phyloP scores from a whole-genome alignment of 768 basidiomycete species.

The Tremella yokohamensis region DNA sequence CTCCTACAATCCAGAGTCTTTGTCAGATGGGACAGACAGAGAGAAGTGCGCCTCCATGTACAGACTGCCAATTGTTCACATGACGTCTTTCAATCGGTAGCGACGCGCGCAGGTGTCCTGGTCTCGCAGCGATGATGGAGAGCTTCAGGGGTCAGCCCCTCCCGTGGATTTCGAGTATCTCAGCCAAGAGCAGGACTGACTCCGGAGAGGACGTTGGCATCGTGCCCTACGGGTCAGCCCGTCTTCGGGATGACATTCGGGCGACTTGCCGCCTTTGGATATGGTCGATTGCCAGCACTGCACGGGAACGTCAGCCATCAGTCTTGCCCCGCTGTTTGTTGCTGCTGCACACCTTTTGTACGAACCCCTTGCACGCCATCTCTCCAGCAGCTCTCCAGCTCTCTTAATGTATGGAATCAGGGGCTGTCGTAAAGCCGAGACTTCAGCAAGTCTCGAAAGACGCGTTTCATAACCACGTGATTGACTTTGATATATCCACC shows the following conservation, averaged over 20 bases:
- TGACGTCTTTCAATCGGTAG: slow-evolving; percentile 33
- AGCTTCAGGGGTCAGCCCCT: slow-evolving; percentile 19
- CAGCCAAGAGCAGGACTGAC: not conserved
- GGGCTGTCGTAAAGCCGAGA: too few species aligned
- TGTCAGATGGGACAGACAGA: slow-evolving; percentile 26
- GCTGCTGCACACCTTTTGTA: too few species aligned
- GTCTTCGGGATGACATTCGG: not conserved
- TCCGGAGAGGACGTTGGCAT: not conserved
- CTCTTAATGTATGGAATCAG: too few species aligned
- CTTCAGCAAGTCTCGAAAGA: too few species aligned
- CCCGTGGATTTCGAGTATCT: not conserved
- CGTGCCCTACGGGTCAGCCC: not conserved
- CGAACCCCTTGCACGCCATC: too few species aligned
- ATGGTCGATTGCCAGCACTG: slow-evolving; percentile 39
- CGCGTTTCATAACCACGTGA: too few species aligned
- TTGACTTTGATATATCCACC: too few species aligned
- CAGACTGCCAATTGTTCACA: slow-evolving; percentile 44
- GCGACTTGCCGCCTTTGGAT: slow-evolving; percentile 29
- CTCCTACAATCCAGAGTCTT: not conserved
- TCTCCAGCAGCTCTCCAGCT: too few species aligned
- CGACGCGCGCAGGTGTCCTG: slow-evolving; percentile 28
- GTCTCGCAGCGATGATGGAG: slow-evolving; percentile 29
- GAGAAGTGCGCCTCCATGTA: slow-evolving; percentile 44
- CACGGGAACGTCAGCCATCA: too few species aligned
- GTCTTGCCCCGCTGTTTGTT: too few species aligned